Evolutionary conservation across 345 rosid genomes (phyloP).

Genomic region (Populus deltoides): DNA sequence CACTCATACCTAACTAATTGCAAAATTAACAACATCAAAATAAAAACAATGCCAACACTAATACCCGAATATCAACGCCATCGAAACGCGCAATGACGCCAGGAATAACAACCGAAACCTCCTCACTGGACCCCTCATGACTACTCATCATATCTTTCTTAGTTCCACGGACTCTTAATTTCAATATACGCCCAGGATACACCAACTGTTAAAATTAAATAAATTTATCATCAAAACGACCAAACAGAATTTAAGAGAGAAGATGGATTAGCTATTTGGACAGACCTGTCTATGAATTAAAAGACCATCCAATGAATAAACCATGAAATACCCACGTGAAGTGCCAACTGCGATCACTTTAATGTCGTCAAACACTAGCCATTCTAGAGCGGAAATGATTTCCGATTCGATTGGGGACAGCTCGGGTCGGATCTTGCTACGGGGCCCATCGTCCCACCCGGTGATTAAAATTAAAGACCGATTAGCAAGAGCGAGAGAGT

Average conservation of each 20-base stretch:
- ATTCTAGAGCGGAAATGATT: conserved; percentile 63
- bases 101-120: conserved; percentile 66
- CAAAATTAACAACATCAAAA: background rate
- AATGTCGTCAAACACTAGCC: conserved; percentile 76
- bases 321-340: conserved; percentile 68
- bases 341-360: conserved; percentile 75
- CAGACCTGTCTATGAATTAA: conserved; percentile 77
- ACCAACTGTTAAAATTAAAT: conserved; percentile 41
- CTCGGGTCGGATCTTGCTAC: conserved; percentile 82
- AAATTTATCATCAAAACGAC: background rate
- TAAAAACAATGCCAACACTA: background rate
- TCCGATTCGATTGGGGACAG: conserved; percentile 80
- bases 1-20: background rate
- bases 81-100: conserved; percentile 87
- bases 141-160: conserved; percentile 48
- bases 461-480: conserved; percentile 49
- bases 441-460: conserved; percentile 68
- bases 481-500: conserved; percentile 69
- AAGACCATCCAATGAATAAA: conserved; percentile 65
- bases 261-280: background rate
- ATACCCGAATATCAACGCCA: conserved; percentile 70
- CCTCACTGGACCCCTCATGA: conserved; percentile 61
- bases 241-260: background rate
- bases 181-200: conserved; percentile 59
- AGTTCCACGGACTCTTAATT: conserved; percentile 68